Percentiles rank a stretch among this genome's conserved stretches.
phyloP scores from a whole-genome alignment of 129 eudicot genomes.

The Scalesia atractyloides region DNA sequence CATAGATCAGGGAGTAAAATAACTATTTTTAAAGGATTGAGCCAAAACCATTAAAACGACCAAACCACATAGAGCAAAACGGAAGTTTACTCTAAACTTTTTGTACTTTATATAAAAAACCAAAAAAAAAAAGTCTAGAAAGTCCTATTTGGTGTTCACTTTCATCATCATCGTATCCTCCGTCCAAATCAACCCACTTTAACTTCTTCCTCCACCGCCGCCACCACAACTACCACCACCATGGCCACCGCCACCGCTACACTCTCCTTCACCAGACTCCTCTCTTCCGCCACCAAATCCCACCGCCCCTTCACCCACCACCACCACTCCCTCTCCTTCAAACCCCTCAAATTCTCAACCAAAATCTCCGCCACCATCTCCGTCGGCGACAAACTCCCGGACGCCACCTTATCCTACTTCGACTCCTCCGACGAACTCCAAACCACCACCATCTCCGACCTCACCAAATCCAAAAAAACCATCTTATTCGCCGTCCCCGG shows the following conservation, averaged over 20 bases:
- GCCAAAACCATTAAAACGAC: too few species aligned
- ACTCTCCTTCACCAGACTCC: conserved; percentile 46
- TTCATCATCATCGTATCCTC: neutral
- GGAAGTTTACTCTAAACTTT: too few species aligned
- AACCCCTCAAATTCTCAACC: conserved; percentile 44
- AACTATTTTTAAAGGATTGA: too few species aligned
- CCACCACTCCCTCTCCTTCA: conserved; percentile 27
- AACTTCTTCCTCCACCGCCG: neutral
- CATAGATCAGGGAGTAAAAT: too few species aligned
- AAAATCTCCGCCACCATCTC: conserved; percentile 68
- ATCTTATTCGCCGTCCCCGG: conserved; percentile 73
- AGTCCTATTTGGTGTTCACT: too few species aligned
- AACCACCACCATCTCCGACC: conserved; percentile 66
- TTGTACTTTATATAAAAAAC: too few species aligned
- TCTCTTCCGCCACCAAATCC: conserved; percentile 39
- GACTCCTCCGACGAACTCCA: conserved; percentile 66
- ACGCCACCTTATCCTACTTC: conserved; percentile 73
- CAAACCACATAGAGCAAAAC: too few species aligned
- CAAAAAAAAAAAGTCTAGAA: too few species aligned
- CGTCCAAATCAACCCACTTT: conserved; percentile 22
- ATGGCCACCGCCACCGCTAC: conserved; percentile 55
- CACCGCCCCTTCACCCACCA: conserved; percentile 25
- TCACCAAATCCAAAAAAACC: conserved; percentile 48
- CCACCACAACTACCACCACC: conserved; percentile 13
- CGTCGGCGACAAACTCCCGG: conserved; percentile 82